These are phyloP conservation scores for Pseudopyrenochaeta lycopersici DNA, from an alignment of 2,329 filamentous ascomycete genomes.

Conservation along the genomic window DNA sequence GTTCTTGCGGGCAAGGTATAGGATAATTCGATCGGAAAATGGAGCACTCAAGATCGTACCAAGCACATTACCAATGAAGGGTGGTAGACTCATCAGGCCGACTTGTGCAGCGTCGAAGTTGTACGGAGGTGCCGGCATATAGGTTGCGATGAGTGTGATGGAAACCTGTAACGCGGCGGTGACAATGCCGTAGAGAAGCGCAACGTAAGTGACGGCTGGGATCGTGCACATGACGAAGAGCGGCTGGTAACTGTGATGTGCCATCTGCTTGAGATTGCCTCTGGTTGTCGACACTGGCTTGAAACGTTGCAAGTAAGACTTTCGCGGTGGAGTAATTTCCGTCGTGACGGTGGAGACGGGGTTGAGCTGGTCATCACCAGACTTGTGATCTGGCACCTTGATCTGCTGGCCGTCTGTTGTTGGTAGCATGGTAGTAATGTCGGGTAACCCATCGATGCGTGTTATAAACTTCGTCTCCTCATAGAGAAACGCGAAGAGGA, in stretches of 20 bases:
- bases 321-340: too few species aligned
- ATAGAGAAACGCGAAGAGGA: constrained; percentile 56
- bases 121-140: neutral
- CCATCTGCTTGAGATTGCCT: constrained; percentile 9
- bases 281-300: too few species aligned
- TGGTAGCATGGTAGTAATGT: neutral
- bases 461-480: constrained; percentile 45
- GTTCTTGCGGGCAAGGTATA: neutral
- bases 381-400: too few species aligned
- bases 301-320: too few species aligned
- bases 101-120: neutral
- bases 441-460: constrained; percentile 11
- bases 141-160: neutral
- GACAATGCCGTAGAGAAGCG: constrained; percentile 39
- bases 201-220: constrained; percentile 51
- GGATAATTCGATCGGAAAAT: neutral
- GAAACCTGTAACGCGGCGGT: neutral
- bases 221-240: constrained; percentile 49
- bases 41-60: neutral
- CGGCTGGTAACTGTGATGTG: constrained; percentile 49
- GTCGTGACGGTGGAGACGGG: too few species aligned
- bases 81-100: neutral
- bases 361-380: too few species aligned
- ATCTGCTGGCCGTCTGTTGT: neutral
- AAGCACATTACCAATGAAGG: neutral